Evolutionary conservation across 331 rosid genomes (phyloP).

Genomic region (Quercus lobata): DNA sequence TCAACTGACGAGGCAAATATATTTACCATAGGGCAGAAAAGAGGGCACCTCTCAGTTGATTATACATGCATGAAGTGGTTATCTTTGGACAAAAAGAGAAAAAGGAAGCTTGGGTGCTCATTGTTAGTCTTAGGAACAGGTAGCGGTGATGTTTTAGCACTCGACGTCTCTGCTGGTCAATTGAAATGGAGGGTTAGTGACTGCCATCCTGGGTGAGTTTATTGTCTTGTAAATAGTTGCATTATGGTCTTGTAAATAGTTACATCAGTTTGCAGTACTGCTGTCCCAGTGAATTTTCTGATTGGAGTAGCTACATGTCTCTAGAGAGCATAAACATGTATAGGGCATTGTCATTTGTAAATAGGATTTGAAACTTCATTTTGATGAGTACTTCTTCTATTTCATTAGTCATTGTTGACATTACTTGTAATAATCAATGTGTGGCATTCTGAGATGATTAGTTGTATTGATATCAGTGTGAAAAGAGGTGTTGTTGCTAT

Average conservation of each 20-base stretch:
- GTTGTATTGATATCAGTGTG: no score
- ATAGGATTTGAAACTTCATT: background rate
- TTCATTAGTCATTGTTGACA: no score
- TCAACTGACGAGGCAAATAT: conserved; percentile 45
- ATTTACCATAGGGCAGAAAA: conserved; percentile 30
- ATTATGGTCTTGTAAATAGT: background rate
- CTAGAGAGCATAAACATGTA: background rate
- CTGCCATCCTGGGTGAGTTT: conserved; percentile 87
- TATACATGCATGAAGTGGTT: conserved; percentile 96
- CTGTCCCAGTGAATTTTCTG: background rate
- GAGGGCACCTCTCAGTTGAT: conserved; percentile 89
- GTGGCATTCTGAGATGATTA: no score
- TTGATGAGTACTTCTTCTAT: no score
- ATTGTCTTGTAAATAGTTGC: background rate
- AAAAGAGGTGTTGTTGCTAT: no score
- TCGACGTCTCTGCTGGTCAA: conserved; percentile 80
- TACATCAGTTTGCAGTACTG: background rate
- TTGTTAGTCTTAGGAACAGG: conserved; percentile 87
- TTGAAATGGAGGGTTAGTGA: conserved; percentile 74
- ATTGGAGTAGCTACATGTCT: background rate
- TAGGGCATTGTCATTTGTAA: background rate
- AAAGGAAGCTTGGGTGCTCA: conserved; percentile 69
- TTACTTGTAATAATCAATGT: no score
- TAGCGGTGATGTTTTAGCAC: conserved; percentile 81
- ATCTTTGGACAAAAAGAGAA: conserved; percentile 66